A percentile compares a stretch with the other conserved stretches of the same genome.
Conservation (phyloP, 2,329 filamentous ascomycete species). For the Coniella vitis region DNA sequence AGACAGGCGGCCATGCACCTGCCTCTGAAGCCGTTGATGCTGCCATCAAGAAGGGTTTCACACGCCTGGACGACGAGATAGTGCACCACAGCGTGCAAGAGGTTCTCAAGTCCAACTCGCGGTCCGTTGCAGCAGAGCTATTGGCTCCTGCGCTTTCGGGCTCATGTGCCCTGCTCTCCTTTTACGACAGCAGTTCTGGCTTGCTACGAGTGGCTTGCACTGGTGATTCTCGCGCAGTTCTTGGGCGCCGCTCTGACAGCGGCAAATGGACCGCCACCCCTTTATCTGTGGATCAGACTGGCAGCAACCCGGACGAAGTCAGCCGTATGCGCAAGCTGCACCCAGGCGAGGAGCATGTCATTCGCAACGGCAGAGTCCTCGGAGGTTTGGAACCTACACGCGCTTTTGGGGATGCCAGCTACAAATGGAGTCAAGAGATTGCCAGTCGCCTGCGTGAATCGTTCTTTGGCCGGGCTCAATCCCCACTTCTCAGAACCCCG, state of each 20-base stretch:
- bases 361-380: slow-evolving; percentile 82
- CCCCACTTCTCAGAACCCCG: slow-evolving; percentile 74
- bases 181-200: slow-evolving; percentile 86
- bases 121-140: slow-evolving; percentile 83
- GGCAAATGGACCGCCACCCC: slow-evolving; percentile 92
- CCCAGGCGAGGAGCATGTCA: slow-evolving; percentile 80
- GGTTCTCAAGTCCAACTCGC: slow-evolving; percentile 81
- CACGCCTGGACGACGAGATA: slow-evolving; percentile 86
- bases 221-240: slow-evolving; percentile 89
- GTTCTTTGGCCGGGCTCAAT: slow-evolving; percentile 81
- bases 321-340: slow-evolving; percentile 78
- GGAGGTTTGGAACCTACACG: slow-evolving; percentile 88
- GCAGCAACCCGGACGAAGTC: slow-evolving; percentile 77
- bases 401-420: slow-evolving; percentile 92
- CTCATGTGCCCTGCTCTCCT: slow-evolving; percentile 93
- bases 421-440: slow-evolving; percentile 89
- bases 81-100: slow-evolving; percentile 89
- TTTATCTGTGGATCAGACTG: slow-evolving; percentile 90
- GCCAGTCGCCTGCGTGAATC: slow-evolving; percentile 74
- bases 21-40: slow-evolving; percentile 74
- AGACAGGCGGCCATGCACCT: slow-evolving; percentile 60
- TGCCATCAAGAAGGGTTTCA: slow-evolving; percentile 90
- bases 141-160: slow-evolving; percentile 90
- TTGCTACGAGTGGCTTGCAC: slow-evolving; percentile 91
- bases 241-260: slow-evolving; percentile 68